Evolutionary conservation across 2,329 filamentous ascomycete genomes (phyloP).

Genomic region (Cytospora leucostoma): DNA sequence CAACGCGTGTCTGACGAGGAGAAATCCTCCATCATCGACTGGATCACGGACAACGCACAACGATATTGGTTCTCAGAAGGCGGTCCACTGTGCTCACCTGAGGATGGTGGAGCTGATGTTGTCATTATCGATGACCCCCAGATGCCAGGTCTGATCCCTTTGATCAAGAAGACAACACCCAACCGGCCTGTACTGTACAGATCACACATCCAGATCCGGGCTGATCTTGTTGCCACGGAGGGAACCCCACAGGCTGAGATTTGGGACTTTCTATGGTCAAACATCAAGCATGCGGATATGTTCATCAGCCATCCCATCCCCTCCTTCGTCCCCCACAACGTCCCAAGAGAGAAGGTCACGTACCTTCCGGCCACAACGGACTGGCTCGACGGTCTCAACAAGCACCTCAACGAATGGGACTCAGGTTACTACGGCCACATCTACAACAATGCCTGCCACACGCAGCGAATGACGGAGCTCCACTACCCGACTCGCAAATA

Average conservation of each 20-base stretch:
- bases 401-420: constrained; percentile 70
- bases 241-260: constrained; percentile 70
- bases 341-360: constrained; percentile 66
- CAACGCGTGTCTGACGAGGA: constrained; percentile 66
- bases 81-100: constrained; percentile 65
- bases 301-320: constrained; percentile 83
- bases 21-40: constrained; percentile 64
- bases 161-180: constrained; percentile 71
- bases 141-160: constrained; percentile 76
- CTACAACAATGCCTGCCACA: constrained; percentile 65
- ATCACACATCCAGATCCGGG: constrained; percentile 80
- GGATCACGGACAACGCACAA: constrained; percentile 73
- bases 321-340: constrained; percentile 70
- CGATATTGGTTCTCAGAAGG: constrained; percentile 72
- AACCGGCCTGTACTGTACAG: constrained; percentile 77
- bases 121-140: constrained; percentile 82
- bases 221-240: constrained; percentile 65
- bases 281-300: constrained; percentile 70
- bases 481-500: constrained; percentile 66
- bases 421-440: constrained; percentile 71
- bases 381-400: constrained; percentile 83
- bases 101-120: constrained; percentile 73
- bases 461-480: constrained; percentile 62
- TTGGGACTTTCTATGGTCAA: constrained; percentile 75
- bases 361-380: constrained; percentile 82